Evolutionary conservation across 495 filamentous ascomycete genomes (phyloP).

Genomic region (Terfezia boudieri): DNA sequence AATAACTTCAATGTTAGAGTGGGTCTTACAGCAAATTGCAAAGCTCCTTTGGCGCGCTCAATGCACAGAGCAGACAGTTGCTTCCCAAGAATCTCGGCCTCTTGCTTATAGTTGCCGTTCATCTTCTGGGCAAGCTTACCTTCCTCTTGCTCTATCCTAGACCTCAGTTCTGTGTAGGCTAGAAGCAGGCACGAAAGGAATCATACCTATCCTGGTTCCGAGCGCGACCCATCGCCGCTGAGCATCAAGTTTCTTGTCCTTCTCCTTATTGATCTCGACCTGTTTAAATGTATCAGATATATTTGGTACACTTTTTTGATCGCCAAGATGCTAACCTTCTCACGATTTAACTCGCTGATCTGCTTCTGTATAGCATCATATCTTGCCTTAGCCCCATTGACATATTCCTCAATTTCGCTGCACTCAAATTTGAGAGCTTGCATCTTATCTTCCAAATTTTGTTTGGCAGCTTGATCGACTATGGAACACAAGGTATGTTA

Average conservation of each 20-base stretch:
- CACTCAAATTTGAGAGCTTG: no score
- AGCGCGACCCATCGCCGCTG: neutral
- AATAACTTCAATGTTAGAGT: neutral
- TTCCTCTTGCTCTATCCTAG: conserved; percentile 15
- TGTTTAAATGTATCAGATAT: conserved; percentile 1
- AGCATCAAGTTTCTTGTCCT: conserved; percentile 10
- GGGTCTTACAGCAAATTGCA: conserved; percentile 40
- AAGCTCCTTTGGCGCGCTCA: conserved; percentile 36
- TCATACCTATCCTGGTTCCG: neutral
- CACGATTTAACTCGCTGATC: conserved; percentile 6
- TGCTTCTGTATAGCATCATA: conserved; percentile 21
- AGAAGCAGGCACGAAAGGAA: neutral
- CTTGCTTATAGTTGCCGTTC: conserved; percentile 8
- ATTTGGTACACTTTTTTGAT: conserved; percentile 6
- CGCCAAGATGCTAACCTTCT: conserved; percentile 3
- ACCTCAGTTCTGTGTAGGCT: conserved; percentile 2
- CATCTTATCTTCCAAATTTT: no score
- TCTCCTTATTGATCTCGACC: conserved; percentile 11
- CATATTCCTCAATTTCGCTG: conserved; percentile 20
- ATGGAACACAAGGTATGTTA: neutral
- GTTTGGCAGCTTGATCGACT: neutral
- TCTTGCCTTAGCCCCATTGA: conserved; percentile 21
- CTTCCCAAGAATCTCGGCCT: conserved; percentile 23
- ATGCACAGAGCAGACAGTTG: conserved; percentile 36
- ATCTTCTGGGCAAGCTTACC: conserved; percentile 5